Percentiles rank a stretch among this genome's conserved stretches.
phyloP scores from a whole-genome alignment of 73 alveolate species.

The Symbiodinium natans region DNA sequence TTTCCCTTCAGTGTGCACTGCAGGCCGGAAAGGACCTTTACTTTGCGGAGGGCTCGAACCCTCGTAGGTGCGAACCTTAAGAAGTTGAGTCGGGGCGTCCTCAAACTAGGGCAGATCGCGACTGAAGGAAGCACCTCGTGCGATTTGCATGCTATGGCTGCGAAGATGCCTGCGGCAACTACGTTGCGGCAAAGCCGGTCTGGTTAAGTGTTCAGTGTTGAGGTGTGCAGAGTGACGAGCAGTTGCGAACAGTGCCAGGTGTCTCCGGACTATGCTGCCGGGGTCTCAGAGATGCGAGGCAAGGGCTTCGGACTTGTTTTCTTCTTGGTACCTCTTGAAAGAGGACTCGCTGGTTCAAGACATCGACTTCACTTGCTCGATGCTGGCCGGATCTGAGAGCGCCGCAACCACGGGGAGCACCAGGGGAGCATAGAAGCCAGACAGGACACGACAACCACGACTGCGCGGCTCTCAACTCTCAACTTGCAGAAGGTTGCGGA shows the following conservation, averaged over 20 bases:
- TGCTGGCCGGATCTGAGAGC: slow-evolving; percentile 42
- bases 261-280: slow-evolving; percentile 11
- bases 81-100: too few species aligned
- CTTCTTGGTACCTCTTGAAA: background rate
- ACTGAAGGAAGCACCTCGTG: slow-evolving; percentile 65
- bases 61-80: slow-evolving; percentile 34
- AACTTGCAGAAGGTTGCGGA: too few species aligned
- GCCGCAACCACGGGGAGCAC: background rate
- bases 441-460: background rate
- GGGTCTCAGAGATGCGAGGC: background rate
- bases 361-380: slow-evolving; percentile 24
- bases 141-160: slow-evolving; percentile 62
- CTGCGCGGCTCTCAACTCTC: background rate
- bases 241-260: background rate
- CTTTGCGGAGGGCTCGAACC: slow-evolving; percentile 54
- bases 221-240: background rate
- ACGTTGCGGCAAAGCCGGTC: slow-evolving; percentile 7
- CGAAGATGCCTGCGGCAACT: slow-evolving; percentile 37
- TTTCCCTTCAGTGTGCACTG: background rate
- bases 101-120: too few species aligned
- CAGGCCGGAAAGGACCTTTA: slow-evolving; percentile 61
- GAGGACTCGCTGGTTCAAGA: slow-evolving; percentile 19
- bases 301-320: background rate
- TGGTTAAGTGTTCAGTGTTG: background rate
- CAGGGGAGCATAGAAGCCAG: background rate